Evolutionary conservation across 306 rosid species (phyloP).

Genomic region (Albizia julibrissin): DNA sequence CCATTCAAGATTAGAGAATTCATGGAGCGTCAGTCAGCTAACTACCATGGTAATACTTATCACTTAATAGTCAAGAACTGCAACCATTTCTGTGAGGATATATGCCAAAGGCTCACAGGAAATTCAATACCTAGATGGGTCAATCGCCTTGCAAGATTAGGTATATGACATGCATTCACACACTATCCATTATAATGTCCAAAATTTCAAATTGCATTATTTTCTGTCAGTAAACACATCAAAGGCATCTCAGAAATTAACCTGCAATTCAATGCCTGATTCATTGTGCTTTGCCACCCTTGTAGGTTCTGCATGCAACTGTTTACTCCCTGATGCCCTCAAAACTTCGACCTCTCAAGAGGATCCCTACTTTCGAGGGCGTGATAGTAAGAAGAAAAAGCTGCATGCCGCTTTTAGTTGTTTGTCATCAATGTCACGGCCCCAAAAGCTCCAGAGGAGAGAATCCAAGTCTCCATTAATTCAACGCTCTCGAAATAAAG

Average conservation of each 20-base stretch:
- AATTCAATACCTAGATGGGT: slow-evolving; percentile 16
- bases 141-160: slow-evolving; percentile 19
- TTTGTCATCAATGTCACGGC: neutral
- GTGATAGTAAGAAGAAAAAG: neutral
- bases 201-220: neutral
- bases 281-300: neutral
- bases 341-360: neutral
- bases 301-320: slow-evolving; percentile 8
- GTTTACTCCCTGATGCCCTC: slow-evolving; percentile 5
- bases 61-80: slow-evolving; percentile 8
- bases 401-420: neutral
- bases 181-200: neutral
- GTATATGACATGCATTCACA: slow-evolving; percentile 1
- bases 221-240: slow-evolving; percentile 13
- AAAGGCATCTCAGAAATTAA: slow-evolving; percentile 21
- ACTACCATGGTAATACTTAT: slow-evolving; percentile 11
- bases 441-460: neutral
- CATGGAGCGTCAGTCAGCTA: neutral
- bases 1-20: slow-evolving; percentile 17
- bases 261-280: neutral
- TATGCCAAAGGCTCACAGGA: neutral
- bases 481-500: neutral
- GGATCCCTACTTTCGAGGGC: neutral
- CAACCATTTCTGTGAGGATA: slow-evolving; percentile 18
- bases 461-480: neutral